Percentiles rank a stretch among this genome's conserved stretches.
Evolutionary conservation across 495 filamentous ascomycete species (phyloP).

Genomic region (Clavariopsis aquatica): DNA sequence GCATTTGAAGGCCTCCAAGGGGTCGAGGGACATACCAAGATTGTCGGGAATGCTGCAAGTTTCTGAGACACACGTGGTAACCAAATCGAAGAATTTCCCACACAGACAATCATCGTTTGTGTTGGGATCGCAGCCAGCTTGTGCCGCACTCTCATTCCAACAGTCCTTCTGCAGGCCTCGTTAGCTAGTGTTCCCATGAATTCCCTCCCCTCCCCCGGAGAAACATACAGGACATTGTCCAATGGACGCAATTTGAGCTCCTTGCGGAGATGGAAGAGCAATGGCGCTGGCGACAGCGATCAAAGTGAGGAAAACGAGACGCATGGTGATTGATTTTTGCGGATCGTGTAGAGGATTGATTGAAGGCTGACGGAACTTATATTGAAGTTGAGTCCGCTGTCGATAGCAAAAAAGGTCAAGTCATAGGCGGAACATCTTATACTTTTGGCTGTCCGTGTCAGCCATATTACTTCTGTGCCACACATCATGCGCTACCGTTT

Average conservation of each 20-base stretch:
- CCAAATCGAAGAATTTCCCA: constrained; percentile 21
- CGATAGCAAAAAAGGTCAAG: background rate
- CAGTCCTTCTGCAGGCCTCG: constrained; percentile 20
- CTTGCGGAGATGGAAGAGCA: constrained; percentile 2
- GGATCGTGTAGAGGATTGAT: background rate
- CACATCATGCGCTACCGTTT: constrained; percentile 23
- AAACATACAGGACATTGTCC: constrained; percentile 14
- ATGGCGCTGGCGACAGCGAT: constrained; percentile 2
- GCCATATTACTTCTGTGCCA: constrained; percentile 13
- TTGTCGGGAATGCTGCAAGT: constrained; percentile 15
- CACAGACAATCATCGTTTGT: constrained; percentile 25
- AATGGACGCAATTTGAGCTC: background rate
- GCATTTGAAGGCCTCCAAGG: background rate
- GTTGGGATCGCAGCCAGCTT: constrained; percentile 23
- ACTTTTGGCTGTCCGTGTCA: background rate
- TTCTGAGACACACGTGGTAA: constrained; percentile 12
- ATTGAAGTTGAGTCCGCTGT: background rate
- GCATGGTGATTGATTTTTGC: constrained; percentile 15
- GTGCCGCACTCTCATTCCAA: constrained; percentile 18
- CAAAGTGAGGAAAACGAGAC: background rate
- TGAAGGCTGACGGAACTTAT: background rate
- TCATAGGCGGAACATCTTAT: constrained; percentile 12
- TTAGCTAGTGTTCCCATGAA: constrained; percentile 6
- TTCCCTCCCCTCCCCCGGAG: too few species aligned
- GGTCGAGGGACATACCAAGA: constrained; percentile 16